Evolutionary conservation across 371 early-diverging fungal species (phyloP).

Genomic region (Zychaea mexicana): DNA sequence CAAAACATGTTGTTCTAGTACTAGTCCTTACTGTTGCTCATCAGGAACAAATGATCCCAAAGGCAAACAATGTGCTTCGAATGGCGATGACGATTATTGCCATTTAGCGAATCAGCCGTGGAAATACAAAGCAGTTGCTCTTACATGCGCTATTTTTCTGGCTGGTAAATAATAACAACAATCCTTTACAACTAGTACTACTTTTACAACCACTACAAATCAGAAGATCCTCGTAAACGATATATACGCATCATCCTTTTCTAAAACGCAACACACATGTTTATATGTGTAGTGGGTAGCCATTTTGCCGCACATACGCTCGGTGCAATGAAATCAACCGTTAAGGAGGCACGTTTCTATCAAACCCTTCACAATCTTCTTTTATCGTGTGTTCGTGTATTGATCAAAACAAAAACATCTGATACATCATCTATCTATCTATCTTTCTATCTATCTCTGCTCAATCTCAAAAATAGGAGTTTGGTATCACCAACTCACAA

Average conservation of each 20-base stretch:
- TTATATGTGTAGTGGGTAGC: slow-evolving; percentile 49
- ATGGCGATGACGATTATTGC: slow-evolving; percentile 2
- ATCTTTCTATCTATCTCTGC: not conserved
- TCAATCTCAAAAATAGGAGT: slow-evolving; percentile 52
- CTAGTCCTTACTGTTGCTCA: not conserved
- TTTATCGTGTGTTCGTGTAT: not conserved
- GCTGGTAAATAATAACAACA: slow-evolving; percentile 38
- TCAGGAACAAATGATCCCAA: not conserved
- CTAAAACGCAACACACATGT: too few species aligned
- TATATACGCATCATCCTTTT: too few species aligned
- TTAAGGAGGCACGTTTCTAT: slow-evolving; percentile 50
- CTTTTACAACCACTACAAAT: too few species aligned
- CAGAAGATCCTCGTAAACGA: too few species aligned
- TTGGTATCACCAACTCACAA: slow-evolving; percentile 65
- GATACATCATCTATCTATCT: not conserved
- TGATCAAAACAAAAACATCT: not conserved
- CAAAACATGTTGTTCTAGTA: not conserved
- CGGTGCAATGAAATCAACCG: slow-evolving; percentile 61
- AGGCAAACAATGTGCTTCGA: not conserved
- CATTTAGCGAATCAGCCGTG: slow-evolving; percentile 43
- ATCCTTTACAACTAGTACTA: not conserved
- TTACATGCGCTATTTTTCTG: slow-evolving; percentile 56
- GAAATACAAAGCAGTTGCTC: slow-evolving; percentile 60
- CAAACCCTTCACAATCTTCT: not conserved
- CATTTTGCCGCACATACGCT: slow-evolving; percentile 72